Percentiles rank a stretch among this genome's conserved stretches.
phyloP scores from a whole-genome alignment of 2,329 filamentous ascomycete species.

The Alternaria panax region DNA sequence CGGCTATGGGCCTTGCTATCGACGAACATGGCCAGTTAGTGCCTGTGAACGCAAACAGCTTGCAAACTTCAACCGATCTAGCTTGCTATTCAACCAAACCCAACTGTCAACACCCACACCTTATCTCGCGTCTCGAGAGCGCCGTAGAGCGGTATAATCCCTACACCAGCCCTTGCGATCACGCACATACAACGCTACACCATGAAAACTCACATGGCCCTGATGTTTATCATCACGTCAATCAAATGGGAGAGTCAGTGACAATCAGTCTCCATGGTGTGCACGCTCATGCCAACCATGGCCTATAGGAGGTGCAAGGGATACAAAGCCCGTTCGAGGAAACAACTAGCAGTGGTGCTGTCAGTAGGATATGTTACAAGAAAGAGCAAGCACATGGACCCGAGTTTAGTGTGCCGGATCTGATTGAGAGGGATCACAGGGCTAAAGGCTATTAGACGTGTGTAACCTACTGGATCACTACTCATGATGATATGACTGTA shows the following conservation, averaged over 20 bases:
- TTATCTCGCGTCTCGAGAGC: slow-evolving; percentile 33
- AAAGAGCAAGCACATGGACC: slow-evolving; percentile 12
- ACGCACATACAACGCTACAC: slow-evolving; percentile 4
- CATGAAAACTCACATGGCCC: slow-evolving; percentile 5
- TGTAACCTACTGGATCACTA: neutral
- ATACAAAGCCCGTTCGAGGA: slow-evolving; percentile 38
- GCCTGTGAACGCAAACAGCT: slow-evolving; percentile 9
- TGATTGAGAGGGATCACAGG: slow-evolving; percentile 34
- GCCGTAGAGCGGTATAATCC: slow-evolving; percentile 30
- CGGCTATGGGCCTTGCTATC: slow-evolving; percentile 20
- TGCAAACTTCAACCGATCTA: slow-evolving; percentile 10
- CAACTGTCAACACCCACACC: slow-evolving; percentile 28
- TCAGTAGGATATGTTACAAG: neutral
- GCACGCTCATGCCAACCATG: slow-evolving; percentile 13
- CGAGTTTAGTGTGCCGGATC: slow-evolving; percentile 24
- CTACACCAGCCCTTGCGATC: neutral
- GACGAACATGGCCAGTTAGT: slow-evolving; percentile 23
- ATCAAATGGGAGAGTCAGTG: slow-evolving; percentile 14
- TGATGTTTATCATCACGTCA: neutral
- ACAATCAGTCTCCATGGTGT: slow-evolving; percentile 22
- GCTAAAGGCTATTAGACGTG: slow-evolving; percentile 19
- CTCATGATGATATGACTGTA: slow-evolving; percentile 1
- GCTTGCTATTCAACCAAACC: slow-evolving; percentile 35
- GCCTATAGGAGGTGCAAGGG: slow-evolving; percentile 41
- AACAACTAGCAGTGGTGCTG: slow-evolving; percentile 29